Evolutionary conservation across 306 rosid species (phyloP).

Genomic region (Medicago lupulina): DNA sequence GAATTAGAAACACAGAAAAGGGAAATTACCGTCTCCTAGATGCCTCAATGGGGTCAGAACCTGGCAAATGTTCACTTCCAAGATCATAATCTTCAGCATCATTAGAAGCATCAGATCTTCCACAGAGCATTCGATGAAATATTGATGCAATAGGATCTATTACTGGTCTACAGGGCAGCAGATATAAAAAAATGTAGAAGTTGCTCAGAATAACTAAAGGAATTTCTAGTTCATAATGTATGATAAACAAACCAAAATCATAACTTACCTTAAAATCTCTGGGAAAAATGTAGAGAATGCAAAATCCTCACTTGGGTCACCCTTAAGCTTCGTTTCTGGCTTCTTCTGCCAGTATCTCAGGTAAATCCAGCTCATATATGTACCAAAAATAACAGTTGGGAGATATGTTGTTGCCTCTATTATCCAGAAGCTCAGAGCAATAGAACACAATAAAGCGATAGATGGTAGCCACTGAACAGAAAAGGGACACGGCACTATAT

Average conservation of each 20-base stretch:
- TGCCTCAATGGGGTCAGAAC: constrained; percentile 95
- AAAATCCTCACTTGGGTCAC: constrained; percentile 96
- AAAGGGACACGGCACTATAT: constrained; percentile 41
- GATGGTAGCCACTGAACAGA: constrained; percentile 87
- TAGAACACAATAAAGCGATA: constrained; percentile 57
- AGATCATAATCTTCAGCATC: constrained; percentile 53
- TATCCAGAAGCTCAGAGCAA: constrained; percentile 71
- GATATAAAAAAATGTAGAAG: constrained; percentile 14
- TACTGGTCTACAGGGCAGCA: constrained; percentile 66
- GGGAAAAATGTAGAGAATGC: constrained; percentile 95
- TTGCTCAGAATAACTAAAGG: constrained; percentile 20
- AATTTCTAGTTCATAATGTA: constrained; percentile 11
- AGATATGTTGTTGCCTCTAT: constrained; percentile 73
- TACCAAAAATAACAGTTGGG: constrained; percentile 84
- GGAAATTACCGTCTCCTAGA: constrained; percentile 77
- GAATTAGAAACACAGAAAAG: constrained; percentile 11
- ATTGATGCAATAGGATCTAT: constrained; percentile 85
- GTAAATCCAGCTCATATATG: constrained; percentile 94
- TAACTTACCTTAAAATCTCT: constrained; percentile 68
- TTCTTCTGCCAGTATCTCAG: constrained; percentile 96
- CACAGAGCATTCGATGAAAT: constrained; percentile 85
- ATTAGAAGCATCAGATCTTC: constrained; percentile 70
- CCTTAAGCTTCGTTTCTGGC: constrained; percentile 83
- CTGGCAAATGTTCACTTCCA: constrained; percentile 75
- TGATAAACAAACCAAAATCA: constrained; percentile 13